Base-by-base conservation (phyloP, 495 filamentous ascomycete species). In the Poronia punctata region DNA sequence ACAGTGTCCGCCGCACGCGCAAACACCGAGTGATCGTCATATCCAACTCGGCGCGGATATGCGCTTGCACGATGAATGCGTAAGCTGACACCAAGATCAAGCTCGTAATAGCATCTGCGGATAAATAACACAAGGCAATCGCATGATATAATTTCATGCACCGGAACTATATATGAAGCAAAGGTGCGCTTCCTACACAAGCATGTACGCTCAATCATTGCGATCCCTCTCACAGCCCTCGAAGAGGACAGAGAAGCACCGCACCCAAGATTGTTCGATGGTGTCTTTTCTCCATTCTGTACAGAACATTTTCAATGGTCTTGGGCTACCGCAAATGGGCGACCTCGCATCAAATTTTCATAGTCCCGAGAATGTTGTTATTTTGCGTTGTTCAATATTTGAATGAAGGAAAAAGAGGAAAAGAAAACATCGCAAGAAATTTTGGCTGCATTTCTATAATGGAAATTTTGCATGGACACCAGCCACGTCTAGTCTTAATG, bases 191-290 rank as follows among this genome's bases (percentile, higher is more conserved):
- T 22, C 10, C 22, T 23, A n/a, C 14, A 14, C n/a, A 21, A 23
- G 14, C 21, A 67, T 74, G 68, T 74, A 68, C 66, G 70, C 53
- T 57, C 66, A 69, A 71, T 71, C 68, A 74, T 74, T 74, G 70
- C 70, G 69, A 56, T 62, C 70, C 64, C 65, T 54, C 65, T 56
- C 65, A 74, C 43, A 40, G 61, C 46, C 50, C 49, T 50, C 48
- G 40, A 19, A 51, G 45, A 50, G 46, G 51, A 48, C 55, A 56
- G 62, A 58, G 56, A 64, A 68, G 61, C 66, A 66, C 68, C 68
- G 71, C 71, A 75, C 71, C 71, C 71, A 75, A 74, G 71, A 74
- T 67, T 65, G 64, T 67, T 57, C 66, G 66, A 54, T 65, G 53
- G 36, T 40, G 56, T 55, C 64, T 61, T 29, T 53, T 74, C 71